These are phyloP conservation scores for Sphaerulina vaccinii DNA, from an alignment of 2,329 filamentous ascomycete species.

Conservation along the genomic window DNA sequence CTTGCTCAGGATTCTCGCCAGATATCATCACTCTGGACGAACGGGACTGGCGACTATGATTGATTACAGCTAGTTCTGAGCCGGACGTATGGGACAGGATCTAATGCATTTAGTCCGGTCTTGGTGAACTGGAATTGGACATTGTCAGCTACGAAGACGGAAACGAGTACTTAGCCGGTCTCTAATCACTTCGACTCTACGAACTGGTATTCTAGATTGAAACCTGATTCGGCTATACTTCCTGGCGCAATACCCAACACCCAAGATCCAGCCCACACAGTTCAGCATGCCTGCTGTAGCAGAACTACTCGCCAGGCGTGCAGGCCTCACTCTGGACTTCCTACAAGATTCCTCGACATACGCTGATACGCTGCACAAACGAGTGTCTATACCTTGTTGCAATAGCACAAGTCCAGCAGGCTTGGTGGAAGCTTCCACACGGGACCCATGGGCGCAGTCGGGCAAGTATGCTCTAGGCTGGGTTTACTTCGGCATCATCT, in stretches of 20 bases:
- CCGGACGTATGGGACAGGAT: background rate
- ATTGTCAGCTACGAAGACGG: background rate
- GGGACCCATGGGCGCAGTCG: conserved; percentile 74
- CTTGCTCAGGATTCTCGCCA: background rate
- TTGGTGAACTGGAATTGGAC: background rate
- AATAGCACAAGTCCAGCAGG: conserved; percentile 56
- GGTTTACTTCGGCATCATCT: conserved; percentile 79
- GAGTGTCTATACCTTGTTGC: conserved; percentile 57
- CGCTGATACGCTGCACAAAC: conserved; percentile 33
- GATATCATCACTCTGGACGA: background rate
- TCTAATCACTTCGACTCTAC: too few species aligned
- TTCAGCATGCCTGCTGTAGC: conserved; percentile 32
- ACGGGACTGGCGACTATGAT: background rate
- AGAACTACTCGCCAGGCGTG: conserved; percentile 31
- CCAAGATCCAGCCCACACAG: background rate
- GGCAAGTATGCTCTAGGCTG: conserved; percentile 85
- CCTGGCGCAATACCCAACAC: too few species aligned
- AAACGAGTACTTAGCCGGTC: too few species aligned
- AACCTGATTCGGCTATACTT: background rate
- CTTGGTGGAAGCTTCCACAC: conserved; percentile 55
- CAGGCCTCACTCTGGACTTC: conserved; percentile 28
- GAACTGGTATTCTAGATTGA: background rate
- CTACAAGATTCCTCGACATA: conserved; percentile 12
- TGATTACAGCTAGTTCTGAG: too few species aligned
- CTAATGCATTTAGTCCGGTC: background rate